phyloP scores from a whole-genome alignment of 495 filamentous ascomycete genomes.

The Staphylotrichum tortipilum region DNA sequence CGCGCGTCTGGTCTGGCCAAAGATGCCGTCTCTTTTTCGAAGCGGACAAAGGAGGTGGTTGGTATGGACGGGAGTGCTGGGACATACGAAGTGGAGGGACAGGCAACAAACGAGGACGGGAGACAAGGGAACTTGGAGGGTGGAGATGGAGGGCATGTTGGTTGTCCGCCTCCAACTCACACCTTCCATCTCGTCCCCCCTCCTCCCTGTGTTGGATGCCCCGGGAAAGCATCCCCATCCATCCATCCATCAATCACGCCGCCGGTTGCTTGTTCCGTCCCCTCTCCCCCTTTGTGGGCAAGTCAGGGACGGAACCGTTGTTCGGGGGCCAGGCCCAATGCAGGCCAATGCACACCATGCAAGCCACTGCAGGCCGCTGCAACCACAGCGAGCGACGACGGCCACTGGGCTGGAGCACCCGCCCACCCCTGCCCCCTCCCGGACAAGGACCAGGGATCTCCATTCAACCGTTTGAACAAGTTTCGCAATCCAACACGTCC shows the following conservation, averaged over 20 bases:
- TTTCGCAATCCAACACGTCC: conserved; percentile 19
- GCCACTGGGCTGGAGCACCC: conserved; percentile 14
- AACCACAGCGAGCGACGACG: too few relatives aligned
- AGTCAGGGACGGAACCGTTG: background rate
- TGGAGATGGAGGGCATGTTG: too few relatives aligned
- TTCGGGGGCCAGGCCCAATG: conserved; percentile 12
- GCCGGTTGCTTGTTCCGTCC: conserved; percentile 9
- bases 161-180: too few relatives aligned
- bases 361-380: conserved; percentile 16
- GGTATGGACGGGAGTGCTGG: too few relatives aligned
- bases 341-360: too few relatives aligned
- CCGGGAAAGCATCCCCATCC: background rate
- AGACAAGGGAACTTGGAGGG: too few relatives aligned
- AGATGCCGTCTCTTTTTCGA: too few relatives aligned
- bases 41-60: too few relatives aligned
- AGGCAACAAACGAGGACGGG: too few relatives aligned
- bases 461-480: conserved; percentile 26
- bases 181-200: too few relatives aligned
- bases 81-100: too few relatives aligned
- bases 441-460: conserved; percentile 18
- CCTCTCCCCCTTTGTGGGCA: background rate
- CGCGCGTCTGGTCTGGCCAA: conserved; percentile 13
- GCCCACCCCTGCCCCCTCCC: conserved; percentile 9
- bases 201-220: too few relatives aligned
- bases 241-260: background rate